A percentile compares a stretch with the other conserved stretches of the same genome.
phyloP scores from a whole-genome alignment of 306 rosid genomes.

The Prinsepia uniflora region DNA sequence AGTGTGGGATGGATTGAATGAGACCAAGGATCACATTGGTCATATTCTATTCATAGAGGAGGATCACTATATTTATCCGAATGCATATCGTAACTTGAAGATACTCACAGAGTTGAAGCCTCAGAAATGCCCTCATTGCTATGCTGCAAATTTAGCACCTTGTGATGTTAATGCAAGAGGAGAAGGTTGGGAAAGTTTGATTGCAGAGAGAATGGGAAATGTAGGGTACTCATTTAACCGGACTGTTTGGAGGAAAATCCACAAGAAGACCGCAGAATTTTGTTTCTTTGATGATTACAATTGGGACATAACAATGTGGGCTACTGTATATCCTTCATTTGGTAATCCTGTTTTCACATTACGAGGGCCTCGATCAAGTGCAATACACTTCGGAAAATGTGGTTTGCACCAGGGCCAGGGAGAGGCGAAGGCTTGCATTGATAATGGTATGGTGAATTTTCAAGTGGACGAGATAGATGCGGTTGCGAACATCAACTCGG shows the following conservation, averaged over 20 bases:
- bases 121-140: constrained; percentile 71
- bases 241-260: constrained; percentile 88
- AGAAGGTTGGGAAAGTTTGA: constrained; percentile 56
- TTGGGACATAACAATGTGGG: constrained; percentile 99
- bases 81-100: constrained; percentile 83
- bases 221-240: constrained; percentile 80
- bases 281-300: constrained; percentile 91
- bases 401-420: constrained; percentile 99
- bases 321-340: constrained; percentile 91
- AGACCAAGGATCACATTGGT: constrained; percentile 53
- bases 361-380: constrained; percentile 85
- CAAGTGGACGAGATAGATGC: constrained; percentile 49
- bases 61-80: constrained; percentile 84
- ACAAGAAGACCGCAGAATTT: constrained; percentile 63
- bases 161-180: constrained; percentile 91
- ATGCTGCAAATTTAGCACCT: constrained; percentile 94
- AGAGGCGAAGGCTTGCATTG: constrained; percentile 60
- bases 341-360: constrained; percentile 79
- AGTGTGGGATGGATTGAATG: constrained; percentile 82
- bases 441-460: constrained; percentile 59
- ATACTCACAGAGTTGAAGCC: constrained; percentile 59
- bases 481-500: constrained; percentile 58
- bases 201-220: constrained; percentile 98
- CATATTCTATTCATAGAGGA: constrained; percentile 93
- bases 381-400: constrained; percentile 89